Percentiles rank a stretch among this genome's conserved stretches.
Conservation (phyloP, 257 asterid species). For the Solanum sparsipilum region DNA sequence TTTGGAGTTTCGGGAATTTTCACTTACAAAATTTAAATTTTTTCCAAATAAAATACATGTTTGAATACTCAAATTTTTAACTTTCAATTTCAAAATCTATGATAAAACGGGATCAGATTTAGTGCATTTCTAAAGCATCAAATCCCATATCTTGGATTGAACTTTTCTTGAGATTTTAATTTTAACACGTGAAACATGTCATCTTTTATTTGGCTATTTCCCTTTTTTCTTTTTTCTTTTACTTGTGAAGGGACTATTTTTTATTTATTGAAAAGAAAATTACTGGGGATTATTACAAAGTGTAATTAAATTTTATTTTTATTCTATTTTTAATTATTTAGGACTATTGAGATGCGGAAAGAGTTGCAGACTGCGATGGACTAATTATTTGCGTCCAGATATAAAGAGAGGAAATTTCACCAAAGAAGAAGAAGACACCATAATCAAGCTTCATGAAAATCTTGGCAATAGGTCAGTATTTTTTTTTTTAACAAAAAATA, state of each 20-base stretch:
- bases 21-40: background rate
- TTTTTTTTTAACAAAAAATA: background rate
- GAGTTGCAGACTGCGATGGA: constrained; percentile 9
- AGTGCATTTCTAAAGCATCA: background rate
- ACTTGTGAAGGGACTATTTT: background rate
- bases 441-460: constrained; percentile 1
- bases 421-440: constrained; percentile 6
- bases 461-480: constrained; percentile 3
- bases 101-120: background rate
- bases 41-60: background rate
- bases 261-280: background rate
- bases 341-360: constrained; percentile 9
- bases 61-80: background rate
- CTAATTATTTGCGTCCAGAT: constrained; percentile 6
- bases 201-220: background rate
- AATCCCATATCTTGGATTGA: background rate
- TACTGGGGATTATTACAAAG: background rate
- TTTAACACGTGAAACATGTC: background rate
- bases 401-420: constrained; percentile 8
- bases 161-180: background rate
- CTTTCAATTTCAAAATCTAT: background rate
- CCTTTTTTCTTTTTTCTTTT: background rate
- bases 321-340: background rate
- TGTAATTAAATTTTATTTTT: background rate
- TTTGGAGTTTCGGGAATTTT: background rate